Base-by-base conservation (phyloP, 768 basidiomycete genomes). In the Lactifluus volemus region DNA sequence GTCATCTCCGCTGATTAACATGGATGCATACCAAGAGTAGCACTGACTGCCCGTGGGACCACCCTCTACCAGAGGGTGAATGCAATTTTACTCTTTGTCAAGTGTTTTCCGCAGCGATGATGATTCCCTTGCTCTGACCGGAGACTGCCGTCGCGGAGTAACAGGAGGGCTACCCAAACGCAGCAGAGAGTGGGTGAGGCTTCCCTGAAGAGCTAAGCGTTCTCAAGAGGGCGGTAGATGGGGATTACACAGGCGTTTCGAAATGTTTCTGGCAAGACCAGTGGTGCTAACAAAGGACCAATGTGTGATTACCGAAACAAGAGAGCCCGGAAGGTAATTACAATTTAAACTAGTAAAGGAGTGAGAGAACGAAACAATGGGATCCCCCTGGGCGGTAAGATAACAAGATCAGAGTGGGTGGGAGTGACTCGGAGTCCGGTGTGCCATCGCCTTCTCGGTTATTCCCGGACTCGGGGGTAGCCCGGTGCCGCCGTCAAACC, bases 1-100 rank as follows among this genome's bases (percentile, higher is more conserved):
- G 53, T 70, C 60, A 63, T 77, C 76, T 60, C 74, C 68, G 65
- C 68, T 73, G 65, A 81, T 73, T 34, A 59, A 80, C 74, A 60
- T 80, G 76, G 69, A 76, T 78, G 69, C 76, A 74, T 36, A 80
- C 72, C 61, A 75, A 68, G n/a, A 79, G 44, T 8, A 65, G 59
- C 15, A 67, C 64, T 1, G 59, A 25, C 25, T 25, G 25, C 25
- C 25, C 2, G 25, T 25, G 25, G 25, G 25, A 25, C 25, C 25
- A 25, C 44, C 64, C 4, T 38, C 34, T 15, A 41, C 21, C 36
- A 55, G 44, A 19, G 60, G 21, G 12, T 25, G 25, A 25, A 25
- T 1, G 25, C 25, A 25, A 25, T 25, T 25, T 25, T 25, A 25
- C 25, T 25, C 25, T 25, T 25, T 25, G 67, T 61, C 67, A 79